A percentile compares a stretch with the other conserved stretches of the same genome.
phyloP scores from a whole-genome alignment of 148 eudicot genomes.

The Heliamphora exappendiculata region DNA sequence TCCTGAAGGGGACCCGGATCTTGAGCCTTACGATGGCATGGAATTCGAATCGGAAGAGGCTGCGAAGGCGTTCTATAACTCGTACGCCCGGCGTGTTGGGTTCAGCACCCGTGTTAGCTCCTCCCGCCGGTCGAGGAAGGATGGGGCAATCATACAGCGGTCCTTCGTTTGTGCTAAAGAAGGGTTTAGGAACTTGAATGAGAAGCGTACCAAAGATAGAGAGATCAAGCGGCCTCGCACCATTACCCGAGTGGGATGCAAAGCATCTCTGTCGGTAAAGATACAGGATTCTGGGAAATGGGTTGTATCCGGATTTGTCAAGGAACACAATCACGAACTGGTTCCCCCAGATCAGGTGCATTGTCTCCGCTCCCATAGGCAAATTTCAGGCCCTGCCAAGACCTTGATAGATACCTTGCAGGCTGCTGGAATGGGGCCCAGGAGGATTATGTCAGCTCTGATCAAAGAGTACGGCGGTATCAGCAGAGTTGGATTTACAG shows the following conservation, averaged over 20 bases:
- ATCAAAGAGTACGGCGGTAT: constrained; percentile 59
- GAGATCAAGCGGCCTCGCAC: constrained; percentile 53
- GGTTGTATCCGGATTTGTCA: constrained; percentile 47
- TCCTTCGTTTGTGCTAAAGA: constrained; percentile 62
- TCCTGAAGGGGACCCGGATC: constrained; percentile 44
- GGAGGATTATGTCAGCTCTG: constrained; percentile 56
- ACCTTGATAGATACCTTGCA: constrained; percentile 54
- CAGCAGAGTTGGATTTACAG: constrained; percentile 55
- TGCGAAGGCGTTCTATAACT: constrained; percentile 55
- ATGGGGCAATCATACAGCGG: constrained; percentile 56
- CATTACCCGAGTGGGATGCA: constrained; percentile 51
- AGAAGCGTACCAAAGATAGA: constrained; percentile 43
- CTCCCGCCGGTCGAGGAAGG: constrained; percentile 55
- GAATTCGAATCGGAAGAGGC: constrained; percentile 64
- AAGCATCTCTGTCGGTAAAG: constrained; percentile 50
- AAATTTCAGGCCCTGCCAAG: constrained; percentile 58
- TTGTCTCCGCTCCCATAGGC: constrained; percentile 52
- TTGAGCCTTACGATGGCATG: constrained; percentile 58
- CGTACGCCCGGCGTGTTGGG: constrained; percentile 54
- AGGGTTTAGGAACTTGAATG: constrained; percentile 53
- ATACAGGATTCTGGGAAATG: constrained; percentile 54
- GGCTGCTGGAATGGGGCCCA: constrained; percentile 69
- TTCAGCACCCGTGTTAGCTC: constrained; percentile 64
- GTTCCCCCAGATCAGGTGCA: constrained; percentile 58
- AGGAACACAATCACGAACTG: constrained; percentile 51